phyloP scores from a whole-genome alignment of 345 rosid species.

The Angophora floribunda region DNA sequence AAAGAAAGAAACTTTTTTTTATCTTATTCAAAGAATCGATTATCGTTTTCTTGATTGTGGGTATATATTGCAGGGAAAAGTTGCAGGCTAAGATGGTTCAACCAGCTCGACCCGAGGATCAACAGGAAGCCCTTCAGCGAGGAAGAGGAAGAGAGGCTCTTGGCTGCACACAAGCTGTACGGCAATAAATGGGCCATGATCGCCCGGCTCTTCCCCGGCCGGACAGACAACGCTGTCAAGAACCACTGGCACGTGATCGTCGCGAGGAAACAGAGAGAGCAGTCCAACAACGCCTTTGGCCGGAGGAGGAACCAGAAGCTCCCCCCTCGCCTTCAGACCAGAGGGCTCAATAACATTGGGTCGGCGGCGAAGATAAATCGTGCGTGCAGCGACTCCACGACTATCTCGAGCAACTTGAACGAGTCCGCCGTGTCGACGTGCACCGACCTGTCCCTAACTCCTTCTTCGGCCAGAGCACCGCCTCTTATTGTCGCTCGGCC shows the following conservation, averaged over 20 bases:
- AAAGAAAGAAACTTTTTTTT: neutral
- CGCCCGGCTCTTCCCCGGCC: constrained; percentile 76
- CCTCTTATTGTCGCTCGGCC: constrained; percentile 8
- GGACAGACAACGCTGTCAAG: constrained; percentile 94
- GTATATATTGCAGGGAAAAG: constrained; percentile 60
- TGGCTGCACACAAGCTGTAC: constrained; percentile 56
- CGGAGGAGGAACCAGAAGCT: constrained; percentile 30
- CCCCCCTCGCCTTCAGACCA: neutral
- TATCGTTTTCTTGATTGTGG: neutral
- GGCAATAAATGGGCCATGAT: constrained; percentile 96
- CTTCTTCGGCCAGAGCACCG: constrained; percentile 28
- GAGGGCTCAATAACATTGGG: neutral
- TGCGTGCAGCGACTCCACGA: constrained; percentile 31
- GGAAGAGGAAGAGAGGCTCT: constrained; percentile 77
- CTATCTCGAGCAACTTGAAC: constrained; percentile 18
- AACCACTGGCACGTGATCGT: constrained; percentile 97
- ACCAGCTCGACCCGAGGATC: constrained; percentile 87
- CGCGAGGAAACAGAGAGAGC: constrained; percentile 83
- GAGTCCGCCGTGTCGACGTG: constrained; percentile 44
- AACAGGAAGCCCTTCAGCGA: constrained; percentile 67
- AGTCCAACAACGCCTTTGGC: constrained; percentile 22
- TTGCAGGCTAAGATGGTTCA: constrained; percentile 94
- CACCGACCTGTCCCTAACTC: constrained; percentile 52
- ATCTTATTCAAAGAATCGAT: neutral
- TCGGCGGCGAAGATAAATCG: neutral